phyloP scores from a whole-genome alignment of 1,284 basidiomycete species.

The Bondarzewia mesenterica region DNA sequence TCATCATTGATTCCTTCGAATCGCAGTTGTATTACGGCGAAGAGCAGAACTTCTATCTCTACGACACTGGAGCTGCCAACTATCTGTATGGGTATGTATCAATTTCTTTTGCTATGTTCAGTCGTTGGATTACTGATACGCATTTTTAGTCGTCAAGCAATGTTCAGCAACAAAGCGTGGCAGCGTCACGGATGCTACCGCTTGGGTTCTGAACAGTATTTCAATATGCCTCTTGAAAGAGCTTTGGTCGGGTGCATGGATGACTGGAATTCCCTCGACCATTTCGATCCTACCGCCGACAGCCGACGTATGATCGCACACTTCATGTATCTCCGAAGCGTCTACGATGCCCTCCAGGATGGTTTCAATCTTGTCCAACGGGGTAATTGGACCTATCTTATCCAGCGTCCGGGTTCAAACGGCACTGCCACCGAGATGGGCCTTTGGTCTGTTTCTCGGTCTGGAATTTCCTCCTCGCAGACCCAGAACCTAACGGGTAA shows the following conservation, averaged over 20 bases:
- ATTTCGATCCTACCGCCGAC: conserved; percentile 84
- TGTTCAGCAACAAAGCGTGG: conserved; percentile 81
- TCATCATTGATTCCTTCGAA: conserved; percentile 2
- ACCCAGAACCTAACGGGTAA: conserved; percentile 52
- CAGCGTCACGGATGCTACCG: conserved; percentile 87
- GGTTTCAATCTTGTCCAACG: conserved; percentile 73
- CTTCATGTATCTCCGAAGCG: conserved; percentile 59
- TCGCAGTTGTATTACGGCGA: conserved; percentile 76
- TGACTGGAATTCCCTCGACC: conserved; percentile 84
- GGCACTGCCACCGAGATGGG: conserved; percentile 75
- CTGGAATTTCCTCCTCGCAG: conserved; percentile 49
- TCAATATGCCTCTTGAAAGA: conserved; percentile 79
- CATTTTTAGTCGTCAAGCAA: conserved; percentile 74
- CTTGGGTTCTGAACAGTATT: conserved; percentile 85
- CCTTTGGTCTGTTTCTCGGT: conserved; percentile 72
- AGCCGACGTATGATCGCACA: conserved; percentile 67
- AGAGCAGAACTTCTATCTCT: conserved; percentile 81
- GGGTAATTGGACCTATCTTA: conserved; percentile 76
- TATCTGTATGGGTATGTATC: conserved; percentile 73
- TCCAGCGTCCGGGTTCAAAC: conserved; percentile 79
- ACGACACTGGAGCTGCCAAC: conserved; percentile 77
- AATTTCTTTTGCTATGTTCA: neutral
- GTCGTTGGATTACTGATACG: too few relatives aligned
- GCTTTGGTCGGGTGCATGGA: conserved; percentile 76
- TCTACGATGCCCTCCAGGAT: conserved; percentile 74